Conservation (phyloP, 805 yeast genomes). For the Saccharomyces kudriavzevii region DNA sequence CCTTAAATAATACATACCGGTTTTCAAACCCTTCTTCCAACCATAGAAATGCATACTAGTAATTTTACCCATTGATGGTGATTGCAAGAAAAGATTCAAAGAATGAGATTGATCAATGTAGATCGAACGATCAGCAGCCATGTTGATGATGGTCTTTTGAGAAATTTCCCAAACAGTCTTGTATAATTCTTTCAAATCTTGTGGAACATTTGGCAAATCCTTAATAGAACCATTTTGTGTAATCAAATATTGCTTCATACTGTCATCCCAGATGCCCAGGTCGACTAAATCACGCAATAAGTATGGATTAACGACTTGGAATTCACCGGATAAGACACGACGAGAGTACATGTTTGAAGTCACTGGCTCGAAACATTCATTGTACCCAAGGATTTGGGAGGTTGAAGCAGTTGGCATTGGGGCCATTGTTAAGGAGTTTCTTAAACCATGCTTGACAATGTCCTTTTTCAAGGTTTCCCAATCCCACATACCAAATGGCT, state of each 20-base stretch:
- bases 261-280: constrained; percentile 73
- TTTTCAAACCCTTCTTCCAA: constrained; percentile 96
- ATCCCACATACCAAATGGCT: constrained; percentile 76
- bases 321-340: constrained; percentile 88
- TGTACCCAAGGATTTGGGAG: constrained; percentile 88
- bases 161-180: constrained; percentile 96
- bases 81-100: constrained; percentile 76
- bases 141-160: constrained; percentile 74
- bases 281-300: constrained; percentile 73
- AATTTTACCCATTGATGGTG: constrained; percentile 92
- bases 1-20: constrained; percentile 96
- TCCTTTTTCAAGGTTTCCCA: constrained; percentile 67
- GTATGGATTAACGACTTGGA: constrained; percentile 85
- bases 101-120: constrained; percentile 90
- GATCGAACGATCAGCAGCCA: constrained; percentile 76
- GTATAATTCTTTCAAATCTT: constrained; percentile 65
- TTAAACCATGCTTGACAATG: constrained; percentile 56
- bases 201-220: constrained; percentile 63
- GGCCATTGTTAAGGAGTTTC: constrained; percentile 84
- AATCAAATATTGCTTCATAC: constrained; percentile 70
- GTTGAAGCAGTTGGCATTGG: constrained; percentile 99
- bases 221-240: constrained; percentile 81
- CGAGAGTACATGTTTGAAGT: constrained; percentile 89
- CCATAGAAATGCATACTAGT: constrained; percentile 98
- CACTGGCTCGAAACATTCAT: constrained; percentile 93